Evolutionary conservation across 2,329 filamentous ascomycete genomes (phyloP), one percentile per base, ranked within the genome.

Genomic region (Exophiala sp.): DNA sequence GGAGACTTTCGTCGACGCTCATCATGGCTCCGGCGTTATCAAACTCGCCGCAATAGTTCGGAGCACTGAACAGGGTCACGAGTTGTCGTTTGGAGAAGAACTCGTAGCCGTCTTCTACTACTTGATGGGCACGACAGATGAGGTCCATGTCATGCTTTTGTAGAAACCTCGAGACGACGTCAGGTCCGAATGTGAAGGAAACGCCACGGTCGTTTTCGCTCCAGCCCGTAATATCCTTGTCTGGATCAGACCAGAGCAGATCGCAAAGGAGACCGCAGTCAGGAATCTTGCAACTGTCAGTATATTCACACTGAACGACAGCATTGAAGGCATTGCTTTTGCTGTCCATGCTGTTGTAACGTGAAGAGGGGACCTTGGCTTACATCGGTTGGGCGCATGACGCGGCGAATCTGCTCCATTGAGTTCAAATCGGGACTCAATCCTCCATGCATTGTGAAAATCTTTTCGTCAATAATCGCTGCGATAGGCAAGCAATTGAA

Each of bases 61-160:
- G 94, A 49, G 94, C 94, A 69, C 90, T 96, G 80, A 99, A 99
- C 55, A 99, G 80, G 54, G 94, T 99, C 61, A 99, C 94, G 62
- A 99, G 80, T 74, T 97, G 92, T 65, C 94, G 87, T 78, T 97
- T 97, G 58, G 91, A 96, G 80, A 99, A 99, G 81, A 99, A 99
- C 74, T 99, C 94, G 77, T 99, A 99, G 53, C 94, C 94, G 67
- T 99, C 94, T 76, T 99, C 94, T 53, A 99, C 94, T 61, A 97
- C 94, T 76, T 97, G 92, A 75, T 99, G 94, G 62, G 94, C 94
- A 74, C 94, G 89, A 76, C 94, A 99, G 72, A 99, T 97, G 69
- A 99, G 81, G 68, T 99, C 94, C 92, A 99, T 97, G 77, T 99
- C 94, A 73, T 97, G 94, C 78, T 97, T 97, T 77, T 96, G 91